Base-by-base conservation (phyloP, 2,329 filamentous ascomycete genomes). In the Neofusicoccum sp. region DNA sequence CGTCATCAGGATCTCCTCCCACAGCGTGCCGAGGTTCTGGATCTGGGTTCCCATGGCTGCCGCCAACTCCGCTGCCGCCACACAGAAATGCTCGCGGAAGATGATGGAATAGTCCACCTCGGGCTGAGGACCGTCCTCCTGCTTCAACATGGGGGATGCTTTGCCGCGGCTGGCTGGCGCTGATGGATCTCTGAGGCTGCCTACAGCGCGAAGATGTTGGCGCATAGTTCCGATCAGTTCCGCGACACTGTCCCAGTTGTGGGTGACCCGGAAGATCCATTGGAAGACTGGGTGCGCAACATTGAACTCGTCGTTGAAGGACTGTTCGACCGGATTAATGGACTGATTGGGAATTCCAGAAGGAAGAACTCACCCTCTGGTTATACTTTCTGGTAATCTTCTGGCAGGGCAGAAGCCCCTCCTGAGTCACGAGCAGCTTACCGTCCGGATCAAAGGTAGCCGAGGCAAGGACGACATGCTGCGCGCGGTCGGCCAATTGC, bases 191-290 rank as follows among this genome's bases (percentile, higher is more conserved):
- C 70, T 76, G 74, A 6, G 69, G 36, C 67, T 81, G 75, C 66
- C 85, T 71, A 72, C 81, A 67, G 68, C 76, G 47, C 83, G 78
- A n/a, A 96, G 76, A 67, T 95, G 91, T 43, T 81, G 82, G 61
- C 84, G 84, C 89, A 96, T 96, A 45, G 84, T 85, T 6, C 85
- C 85, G 29, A 96, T 81, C 4, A 95, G 80, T 48, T 87, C 85
- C 61, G 82, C 82, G 31, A 96, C 83, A 44, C 86, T 84, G 6
- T 78, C 73, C 93, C 93, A 97, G 74, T 93, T 89, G 64, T 88
- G 84, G 6, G 90, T 91, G 2, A 92, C 90, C 63, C 90, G 86
- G 72, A 91, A 96, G 70, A 95, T 89, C 93, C 93, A 96, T 56
- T 93, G 87, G 75, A 95, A 96, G 1, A 93, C 86, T 0, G 90